Evolutionary conservation across 495 filamentous ascomycete genomes (phyloP).

Genomic region (Parathielavia hyrcaniae): DNA sequence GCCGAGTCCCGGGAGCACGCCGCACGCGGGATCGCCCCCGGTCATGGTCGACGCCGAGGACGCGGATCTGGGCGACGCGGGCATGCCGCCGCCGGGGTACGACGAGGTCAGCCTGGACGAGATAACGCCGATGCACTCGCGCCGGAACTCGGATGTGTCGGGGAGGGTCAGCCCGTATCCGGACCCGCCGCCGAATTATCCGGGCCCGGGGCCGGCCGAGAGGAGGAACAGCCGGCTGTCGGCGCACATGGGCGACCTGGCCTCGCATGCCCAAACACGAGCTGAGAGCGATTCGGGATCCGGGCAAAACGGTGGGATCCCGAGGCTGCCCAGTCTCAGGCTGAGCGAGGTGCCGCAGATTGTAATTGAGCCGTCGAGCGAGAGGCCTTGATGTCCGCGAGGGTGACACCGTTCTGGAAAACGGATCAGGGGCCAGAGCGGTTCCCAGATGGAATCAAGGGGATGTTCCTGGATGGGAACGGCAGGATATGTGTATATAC

Average conservation of each 20-base stretch:
- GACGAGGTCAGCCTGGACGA: conserved; percentile 50
- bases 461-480: neutral
- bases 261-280: conserved; percentile 13
- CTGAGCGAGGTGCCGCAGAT: conserved; percentile 44
- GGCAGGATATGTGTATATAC: neutral
- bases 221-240: conserved; percentile 26
- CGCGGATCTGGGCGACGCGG: conserved; percentile 43
- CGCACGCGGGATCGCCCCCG: conserved; percentile 35
- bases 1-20: conserved; percentile 10
- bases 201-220: conserved; percentile 24
- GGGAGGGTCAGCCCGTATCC: conserved; percentile 24
- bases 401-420: neutral
- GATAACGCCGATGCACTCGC: conserved; percentile 29
- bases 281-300: conserved; percentile 20
- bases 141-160: conserved; percentile 28
- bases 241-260: conserved; percentile 30
- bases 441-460: neutral
- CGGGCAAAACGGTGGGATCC: conserved; percentile 26
- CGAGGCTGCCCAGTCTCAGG: conserved; percentile 42
- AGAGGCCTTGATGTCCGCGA: conserved; percentile 24
- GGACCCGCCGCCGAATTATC: conserved; percentile 49
- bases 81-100: conserved; percentile 50
- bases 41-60: conserved; percentile 42
- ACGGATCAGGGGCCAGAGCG: neutral
- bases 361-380: conserved; percentile 48